Percentiles rank a stretch among this genome's conserved stretches.
Evolutionary conservation across 352 stramenopile genomes (phyloP).

Genomic region (Phytopythium montanum): DNA sequence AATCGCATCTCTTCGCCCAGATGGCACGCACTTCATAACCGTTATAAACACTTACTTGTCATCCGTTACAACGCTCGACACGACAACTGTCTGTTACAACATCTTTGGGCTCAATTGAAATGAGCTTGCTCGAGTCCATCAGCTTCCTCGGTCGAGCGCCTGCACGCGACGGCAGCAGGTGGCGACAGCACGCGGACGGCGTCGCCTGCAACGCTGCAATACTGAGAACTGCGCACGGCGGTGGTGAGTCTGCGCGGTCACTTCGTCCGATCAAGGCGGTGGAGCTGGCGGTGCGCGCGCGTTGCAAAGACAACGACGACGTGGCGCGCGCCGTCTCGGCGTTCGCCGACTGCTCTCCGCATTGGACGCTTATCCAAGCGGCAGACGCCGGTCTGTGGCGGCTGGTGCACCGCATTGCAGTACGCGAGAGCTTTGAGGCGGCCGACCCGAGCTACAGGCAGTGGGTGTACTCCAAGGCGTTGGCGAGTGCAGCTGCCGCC

Average conservation of each 20-base stretch:
- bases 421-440: background rate
- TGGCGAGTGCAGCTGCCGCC: background rate
- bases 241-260: background rate
- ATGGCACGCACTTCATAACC: no score
- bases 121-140: background rate
- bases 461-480: conserved; percentile 19
- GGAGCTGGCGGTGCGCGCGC: background rate
- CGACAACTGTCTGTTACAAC: no score
- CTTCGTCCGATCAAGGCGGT: background rate
- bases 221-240: background rate
- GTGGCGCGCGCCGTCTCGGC: conserved; percentile 16
- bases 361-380: conserved; percentile 18
- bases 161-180: background rate
- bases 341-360: conserved; percentile 21
- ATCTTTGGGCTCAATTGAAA: no score
- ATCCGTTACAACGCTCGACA: background rate
- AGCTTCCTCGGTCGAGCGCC: background rate
- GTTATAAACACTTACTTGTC: background rate
- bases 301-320: conserved; percentile 7
- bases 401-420: conserved; percentile 17
- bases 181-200: background rate
- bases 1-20: background rate
- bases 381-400: conserved; percentile 8
- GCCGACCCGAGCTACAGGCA: conserved; percentile 15
- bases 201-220: background rate